Evolutionary conservation across 306 rosid species (phyloP), one percentile per base, ranked within the genome.

Genomic region (Oemleria cerasiformis): DNA sequence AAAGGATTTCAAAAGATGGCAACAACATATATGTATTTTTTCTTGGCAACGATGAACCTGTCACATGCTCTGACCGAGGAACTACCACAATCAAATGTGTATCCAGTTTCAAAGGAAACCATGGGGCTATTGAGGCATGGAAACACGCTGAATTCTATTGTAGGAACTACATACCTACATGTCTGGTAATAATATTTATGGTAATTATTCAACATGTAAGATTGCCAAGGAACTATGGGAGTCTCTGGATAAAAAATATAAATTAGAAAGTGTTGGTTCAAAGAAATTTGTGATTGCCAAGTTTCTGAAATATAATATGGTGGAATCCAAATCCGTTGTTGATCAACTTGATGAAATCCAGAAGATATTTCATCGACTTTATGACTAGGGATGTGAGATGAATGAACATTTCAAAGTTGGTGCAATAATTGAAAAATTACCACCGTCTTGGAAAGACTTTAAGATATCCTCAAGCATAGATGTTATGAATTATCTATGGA

Each of bases 351-450:
- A 64, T 40, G 68, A 64, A 9, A 20, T 64, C 15, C 25, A 64
- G 8, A 5, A 13, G 5, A 17, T 41, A 19, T 3, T 64, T 8
- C 6, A 64, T 41, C 51, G 10, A 1, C 40, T 39, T 3, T 14
- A 39, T 12, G 25, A 1, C 5, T 50, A 64, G 9, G 21, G 25
- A 15, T 6, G 16, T 45, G 30, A 13, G 5, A 6, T 64, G 2
- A 64, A 30, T 40, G 68, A 40, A n/a, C 17, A 50, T 17, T 64
- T 64, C 48, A 25, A 64, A 40, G 68, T 64, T 36, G 68, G 30
- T n/a, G 5, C 49, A 11, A 64, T 64, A 6, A 64, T 61, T 12
- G 43, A 30, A 2, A 61, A 61, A 38, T 34, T 61, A 6, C 66
- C 66, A 21, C 66, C 17, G 12, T 0, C 16, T 6, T 61, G 66